Evolutionary conservation across 2,329 filamentous ascomycete genomes (phyloP).

Genomic region (Pestalotiopsis sp.): DNA sequence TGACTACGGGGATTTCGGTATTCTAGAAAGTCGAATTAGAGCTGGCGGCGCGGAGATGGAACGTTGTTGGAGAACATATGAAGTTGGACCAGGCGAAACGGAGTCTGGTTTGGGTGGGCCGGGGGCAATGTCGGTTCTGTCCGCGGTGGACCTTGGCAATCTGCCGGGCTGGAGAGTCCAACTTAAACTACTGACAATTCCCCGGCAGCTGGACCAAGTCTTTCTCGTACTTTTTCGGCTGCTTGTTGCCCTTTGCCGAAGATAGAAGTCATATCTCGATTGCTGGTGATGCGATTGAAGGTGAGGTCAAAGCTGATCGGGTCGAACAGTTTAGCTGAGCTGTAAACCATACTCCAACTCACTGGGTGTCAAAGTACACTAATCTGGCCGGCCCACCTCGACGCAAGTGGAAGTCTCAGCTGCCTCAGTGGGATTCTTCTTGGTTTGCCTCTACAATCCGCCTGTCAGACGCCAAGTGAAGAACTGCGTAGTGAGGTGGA

Average conservation of each 20-base stretch:
- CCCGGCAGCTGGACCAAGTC: not conserved
- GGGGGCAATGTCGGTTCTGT: not conserved
- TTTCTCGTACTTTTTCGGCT: too few species aligned
- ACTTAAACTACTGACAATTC: not conserved
- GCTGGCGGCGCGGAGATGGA: too few species aligned
- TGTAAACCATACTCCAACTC: not conserved
- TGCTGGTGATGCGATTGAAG: not conserved
- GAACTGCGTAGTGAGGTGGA: too few species aligned
- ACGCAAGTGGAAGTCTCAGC: not conserved
- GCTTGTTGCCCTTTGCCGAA: too few species aligned
- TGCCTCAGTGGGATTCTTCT: too few species aligned
- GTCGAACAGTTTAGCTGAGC: not conserved
- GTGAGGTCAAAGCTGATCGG: not conserved
- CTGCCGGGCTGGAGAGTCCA: not conserved
- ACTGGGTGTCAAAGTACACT: not conserved
- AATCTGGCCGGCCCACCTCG: not conserved
- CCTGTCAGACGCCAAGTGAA: too few species aligned
- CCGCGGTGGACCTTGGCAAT: not conserved
- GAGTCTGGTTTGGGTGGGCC: not conserved
- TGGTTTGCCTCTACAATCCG: too few species aligned
- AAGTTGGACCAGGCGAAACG: not conserved
- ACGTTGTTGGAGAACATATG: too few species aligned
- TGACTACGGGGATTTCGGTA: too few species aligned
- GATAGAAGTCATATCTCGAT: not conserved
- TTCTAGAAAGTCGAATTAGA: too few species aligned